These are phyloP conservation scores for Warburgia ugandensis DNA, from an alignment of 164 flowering plant genomes.

Conservation along the genomic window DNA sequence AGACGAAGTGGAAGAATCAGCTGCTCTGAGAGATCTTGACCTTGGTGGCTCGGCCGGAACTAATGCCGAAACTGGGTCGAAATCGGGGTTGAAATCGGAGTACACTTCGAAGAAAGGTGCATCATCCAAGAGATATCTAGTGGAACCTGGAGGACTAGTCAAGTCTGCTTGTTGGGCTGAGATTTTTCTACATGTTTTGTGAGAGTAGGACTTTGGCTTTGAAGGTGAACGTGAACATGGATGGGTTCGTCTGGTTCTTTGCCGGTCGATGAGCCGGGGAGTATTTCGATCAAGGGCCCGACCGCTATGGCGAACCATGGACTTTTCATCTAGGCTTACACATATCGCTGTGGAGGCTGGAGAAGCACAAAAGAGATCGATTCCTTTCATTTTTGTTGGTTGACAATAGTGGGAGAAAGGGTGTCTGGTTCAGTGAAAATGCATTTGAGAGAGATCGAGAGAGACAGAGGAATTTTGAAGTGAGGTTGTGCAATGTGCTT, in stretches of 20 bases:
- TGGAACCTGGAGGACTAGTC: constrained; percentile 33
- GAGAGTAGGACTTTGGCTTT: constrained; percentile 28
- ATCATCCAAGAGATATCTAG: constrained; percentile 51
- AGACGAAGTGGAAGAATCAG: too few relatives aligned
- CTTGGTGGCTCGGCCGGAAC: constrained; percentile 21
- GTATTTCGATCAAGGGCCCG: constrained; percentile 27
- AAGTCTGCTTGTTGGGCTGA: constrained; percentile 32
- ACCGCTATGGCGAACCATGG: constrained; percentile 36
- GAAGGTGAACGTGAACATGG: constrained; percentile 37
- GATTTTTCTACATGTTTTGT: constrained; percentile 28
- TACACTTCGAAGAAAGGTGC: constrained; percentile 28
- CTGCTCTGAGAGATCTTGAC: constrained; percentile 1
- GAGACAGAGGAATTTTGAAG: too few relatives aligned
- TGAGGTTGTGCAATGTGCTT: too few relatives aligned
- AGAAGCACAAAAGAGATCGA: constrained; percentile 68
- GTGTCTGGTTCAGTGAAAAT: too few relatives aligned
- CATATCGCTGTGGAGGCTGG: constrained; percentile 82
- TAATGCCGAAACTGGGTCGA: constrained; percentile 23
- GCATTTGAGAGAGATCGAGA: too few relatives aligned
- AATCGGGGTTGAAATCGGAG: constrained; percentile 10
- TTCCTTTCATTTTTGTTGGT: constrained; percentile 72
- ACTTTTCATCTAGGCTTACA: constrained; percentile 42
- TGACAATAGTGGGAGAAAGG: too few relatives aligned
- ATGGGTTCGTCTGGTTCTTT: constrained; percentile 6
- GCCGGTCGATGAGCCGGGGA: constrained; percentile 21